phyloP scores from a whole-genome alignment of 768 basidiomycete genomes.

The Brasilioporus rufonigricans region DNA sequence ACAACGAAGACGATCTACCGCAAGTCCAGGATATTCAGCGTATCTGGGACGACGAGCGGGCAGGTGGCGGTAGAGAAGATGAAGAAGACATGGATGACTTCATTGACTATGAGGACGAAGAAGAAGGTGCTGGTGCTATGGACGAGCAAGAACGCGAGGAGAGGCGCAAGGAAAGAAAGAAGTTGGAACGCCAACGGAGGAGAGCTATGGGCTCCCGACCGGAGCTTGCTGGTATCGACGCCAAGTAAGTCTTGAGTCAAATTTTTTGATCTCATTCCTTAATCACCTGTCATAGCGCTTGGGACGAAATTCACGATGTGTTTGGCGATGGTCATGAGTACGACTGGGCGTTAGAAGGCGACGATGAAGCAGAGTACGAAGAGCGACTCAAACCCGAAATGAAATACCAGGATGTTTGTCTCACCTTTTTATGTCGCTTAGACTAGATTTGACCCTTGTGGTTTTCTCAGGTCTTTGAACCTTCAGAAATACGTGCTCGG shows the following conservation, averaged over 20 bases:
- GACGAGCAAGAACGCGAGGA: constrained; percentile 78
- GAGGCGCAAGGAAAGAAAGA: constrained; percentile 61
- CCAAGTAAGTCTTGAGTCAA: constrained; percentile 54
- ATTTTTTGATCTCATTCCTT: not conserved
- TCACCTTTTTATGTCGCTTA: constrained; percentile 4
- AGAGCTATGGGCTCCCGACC: constrained; percentile 64
- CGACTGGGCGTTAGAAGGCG: constrained; percentile 88
- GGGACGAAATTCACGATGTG: constrained; percentile 94
- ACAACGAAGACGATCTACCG: constrained; percentile 49
- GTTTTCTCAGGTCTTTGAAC: constrained; percentile 84
- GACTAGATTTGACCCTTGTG: constrained; percentile 2
- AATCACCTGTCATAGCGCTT: constrained; percentile 56
- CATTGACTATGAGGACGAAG: constrained; percentile 76
- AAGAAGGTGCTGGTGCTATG: constrained; percentile 77
- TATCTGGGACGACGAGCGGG: constrained; percentile 78
- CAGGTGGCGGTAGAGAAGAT: constrained; percentile 44
- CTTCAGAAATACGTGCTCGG: constrained; percentile 88
- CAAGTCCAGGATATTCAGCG: constrained; percentile 59
- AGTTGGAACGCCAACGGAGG: constrained; percentile 62
- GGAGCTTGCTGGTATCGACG: constrained; percentile 77
- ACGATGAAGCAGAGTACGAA: constrained; percentile 54
- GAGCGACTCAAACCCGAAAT: constrained; percentile 64
- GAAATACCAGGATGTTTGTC: constrained; percentile 77
- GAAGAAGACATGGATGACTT: constrained; percentile 72
- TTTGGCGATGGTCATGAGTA: constrained; percentile 97